phyloP scores from a whole-genome alignment of 2,329 filamentous ascomycete species.

The Thermoascus crustaceus region DNA sequence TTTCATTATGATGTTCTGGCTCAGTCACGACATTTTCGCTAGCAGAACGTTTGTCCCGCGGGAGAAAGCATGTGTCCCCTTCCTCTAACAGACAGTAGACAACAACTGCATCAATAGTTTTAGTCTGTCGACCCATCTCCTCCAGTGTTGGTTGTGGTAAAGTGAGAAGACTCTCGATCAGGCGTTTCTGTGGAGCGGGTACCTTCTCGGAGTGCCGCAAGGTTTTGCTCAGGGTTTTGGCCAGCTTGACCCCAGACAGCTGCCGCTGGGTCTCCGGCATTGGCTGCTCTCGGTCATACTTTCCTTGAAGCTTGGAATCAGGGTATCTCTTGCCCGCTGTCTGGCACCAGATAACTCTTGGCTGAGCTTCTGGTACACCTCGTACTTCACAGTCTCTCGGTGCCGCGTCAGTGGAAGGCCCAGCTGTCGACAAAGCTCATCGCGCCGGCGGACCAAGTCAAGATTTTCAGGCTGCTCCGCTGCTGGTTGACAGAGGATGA shows the following conservation, averaged over 20 bases:
- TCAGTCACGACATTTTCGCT: not conserved
- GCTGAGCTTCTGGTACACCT: constrained; percentile 3
- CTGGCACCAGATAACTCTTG: constrained; percentile 1
- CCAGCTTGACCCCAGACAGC: constrained; percentile 11
- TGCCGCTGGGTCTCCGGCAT: constrained; percentile 14
- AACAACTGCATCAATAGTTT: constrained; percentile 20
- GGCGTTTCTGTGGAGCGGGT: constrained; percentile 15
- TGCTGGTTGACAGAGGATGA: constrained; percentile 11
- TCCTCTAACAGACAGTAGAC: constrained; percentile 16
- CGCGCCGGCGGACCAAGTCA: constrained; percentile 3
- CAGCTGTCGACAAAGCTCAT: not conserved
- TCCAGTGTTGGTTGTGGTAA: constrained; percentile 16
- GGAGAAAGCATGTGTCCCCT: constrained; percentile 7
- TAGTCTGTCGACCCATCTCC: constrained; percentile 14
- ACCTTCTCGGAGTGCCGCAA: constrained; percentile 13
- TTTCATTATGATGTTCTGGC: not conserved
- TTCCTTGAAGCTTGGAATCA: constrained; percentile 11
- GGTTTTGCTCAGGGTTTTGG: constrained; percentile 10
- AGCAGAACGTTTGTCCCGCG: constrained; percentile 9
- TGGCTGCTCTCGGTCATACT: constrained; percentile 13
- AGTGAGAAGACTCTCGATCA: constrained; percentile 19
- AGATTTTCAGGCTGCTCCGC: constrained; percentile 5
- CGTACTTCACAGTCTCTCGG: constrained; percentile 1
- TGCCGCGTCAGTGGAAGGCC: not conserved
- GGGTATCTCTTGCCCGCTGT: too few species aligned